These are phyloP conservation scores for Phycomyces nitens DNA, from an alignment of 192 early-diverging fungal genomes.

Conservation along the genomic window DNA sequence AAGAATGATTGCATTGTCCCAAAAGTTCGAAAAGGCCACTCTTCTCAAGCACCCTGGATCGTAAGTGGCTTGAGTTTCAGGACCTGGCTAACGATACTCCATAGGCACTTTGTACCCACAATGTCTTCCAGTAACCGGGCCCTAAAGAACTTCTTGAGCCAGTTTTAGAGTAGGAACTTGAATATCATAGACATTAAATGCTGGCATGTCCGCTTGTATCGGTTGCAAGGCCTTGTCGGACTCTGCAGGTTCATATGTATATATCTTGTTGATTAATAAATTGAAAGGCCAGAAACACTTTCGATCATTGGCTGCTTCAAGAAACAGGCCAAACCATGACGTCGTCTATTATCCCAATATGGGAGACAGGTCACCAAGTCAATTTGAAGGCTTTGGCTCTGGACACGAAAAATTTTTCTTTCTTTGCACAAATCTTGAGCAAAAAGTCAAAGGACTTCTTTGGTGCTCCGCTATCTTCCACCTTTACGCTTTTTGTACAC, in stretches of 20 bases:
- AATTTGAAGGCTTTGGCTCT: slow-evolving; percentile 1
- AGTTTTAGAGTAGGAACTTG: neutral
- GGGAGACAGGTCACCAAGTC: neutral
- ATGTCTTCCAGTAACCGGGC: neutral
- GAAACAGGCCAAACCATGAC: too few species aligned
- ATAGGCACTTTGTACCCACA: neutral
- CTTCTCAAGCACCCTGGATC: slow-evolving; percentile 25
- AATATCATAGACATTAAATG: too few species aligned
- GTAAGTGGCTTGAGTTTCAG: slow-evolving; percentile 17
- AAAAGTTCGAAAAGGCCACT: slow-evolving; percentile 15
- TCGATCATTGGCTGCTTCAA: too few species aligned
- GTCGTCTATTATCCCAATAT: too few species aligned
- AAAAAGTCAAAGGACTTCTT: neutral
- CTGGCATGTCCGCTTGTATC: too few species aligned
- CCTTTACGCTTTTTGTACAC: slow-evolving; percentile 1
- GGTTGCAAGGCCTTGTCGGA: too few species aligned
- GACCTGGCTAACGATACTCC: neutral
- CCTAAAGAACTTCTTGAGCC: neutral
- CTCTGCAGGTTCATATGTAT: too few species aligned
- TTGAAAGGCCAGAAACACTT: too few species aligned
- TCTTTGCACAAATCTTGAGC: neutral
- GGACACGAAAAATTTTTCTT: neutral
- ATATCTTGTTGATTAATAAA: too few species aligned
- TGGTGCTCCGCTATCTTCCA: slow-evolving; percentile 1
- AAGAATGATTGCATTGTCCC: slow-evolving; percentile 5